These are phyloP conservation scores for Tulasnella sp. DNA, from an alignment of 768 basidiomycete genomes.

Conservation along the genomic window DNA sequence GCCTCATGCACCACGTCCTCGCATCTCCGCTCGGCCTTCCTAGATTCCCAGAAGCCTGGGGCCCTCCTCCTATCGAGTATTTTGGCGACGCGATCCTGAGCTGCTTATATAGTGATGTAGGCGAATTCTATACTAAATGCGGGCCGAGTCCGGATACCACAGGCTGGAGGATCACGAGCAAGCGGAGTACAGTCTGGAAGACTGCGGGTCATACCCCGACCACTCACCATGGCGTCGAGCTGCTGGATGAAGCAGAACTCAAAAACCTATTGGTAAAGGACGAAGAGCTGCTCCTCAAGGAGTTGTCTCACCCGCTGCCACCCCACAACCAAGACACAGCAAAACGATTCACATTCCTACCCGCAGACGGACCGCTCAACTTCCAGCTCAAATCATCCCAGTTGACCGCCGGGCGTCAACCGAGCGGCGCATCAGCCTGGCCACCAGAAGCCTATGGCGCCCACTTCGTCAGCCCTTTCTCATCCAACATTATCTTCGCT, in stretches of 20 bases:
- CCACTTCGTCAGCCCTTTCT: neutral
- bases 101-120: conserved; percentile 44
- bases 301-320: neutral
- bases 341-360: conserved; percentile 31
- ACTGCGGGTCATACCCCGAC: neutral
- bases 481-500: conserved; percentile 26
- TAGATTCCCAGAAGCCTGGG: conserved; percentile 34
- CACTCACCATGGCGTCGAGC: no score
- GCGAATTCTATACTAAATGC: conserved; percentile 36
- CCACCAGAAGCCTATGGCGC: conserved; percentile 7
- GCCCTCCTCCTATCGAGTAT: conserved; percentile 30
- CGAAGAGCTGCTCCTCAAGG: conserved; percentile 28
- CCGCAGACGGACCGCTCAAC: conserved; percentile 30
- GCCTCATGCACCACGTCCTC: conserved; percentile 46
- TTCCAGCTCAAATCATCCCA: conserved; percentile 25
- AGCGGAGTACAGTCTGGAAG: conserved; percentile 33
- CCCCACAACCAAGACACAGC: conserved; percentile 17
- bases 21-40: conserved; percentile 29
- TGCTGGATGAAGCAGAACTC: conserved; percentile 27
- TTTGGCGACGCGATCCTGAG: conserved; percentile 37
- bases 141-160: conserved; percentile 28
- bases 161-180: conserved; percentile 37
- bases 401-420: conserved; percentile 12
- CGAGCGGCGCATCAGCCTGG: conserved; percentile 26
- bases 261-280: conserved; percentile 34